Percentiles rank a stretch among this genome's conserved stretches.
These are phyloP conservation scores for Gossypium sturtianum DNA, from an alignment of 345 rosid genomes.

Conservation along the genomic window DNA sequence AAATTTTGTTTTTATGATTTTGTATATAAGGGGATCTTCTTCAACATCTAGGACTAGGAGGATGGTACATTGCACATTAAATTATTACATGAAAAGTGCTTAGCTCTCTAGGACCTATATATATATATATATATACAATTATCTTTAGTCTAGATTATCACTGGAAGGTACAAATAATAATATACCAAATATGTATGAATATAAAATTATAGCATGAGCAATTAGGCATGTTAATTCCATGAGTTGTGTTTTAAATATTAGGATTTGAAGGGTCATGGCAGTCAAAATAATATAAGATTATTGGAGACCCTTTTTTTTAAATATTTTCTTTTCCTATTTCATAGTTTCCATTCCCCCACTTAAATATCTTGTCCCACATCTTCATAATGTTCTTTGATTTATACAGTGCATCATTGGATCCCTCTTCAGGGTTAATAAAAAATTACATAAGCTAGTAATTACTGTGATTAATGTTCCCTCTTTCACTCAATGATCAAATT, in stretches of 20 bases:
- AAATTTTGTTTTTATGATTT: neutral
- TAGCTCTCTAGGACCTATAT: neutral
- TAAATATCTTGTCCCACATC: conserved; percentile 30
- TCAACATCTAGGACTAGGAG: neutral
- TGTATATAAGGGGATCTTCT: neutral
- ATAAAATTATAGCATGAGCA: neutral
- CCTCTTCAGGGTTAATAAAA: conserved; percentile 17
- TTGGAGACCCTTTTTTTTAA: neutral
- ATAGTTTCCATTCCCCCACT: conserved; percentile 24
- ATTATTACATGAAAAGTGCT: neutral
- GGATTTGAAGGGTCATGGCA: neutral
- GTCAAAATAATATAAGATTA: neutral
- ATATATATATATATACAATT: neutral
- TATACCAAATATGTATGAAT: neutral
- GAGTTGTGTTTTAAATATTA: no score
- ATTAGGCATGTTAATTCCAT: neutral
- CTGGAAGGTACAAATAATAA: neutral
- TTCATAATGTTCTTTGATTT: conserved; percentile 18
- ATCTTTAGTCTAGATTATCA: neutral
- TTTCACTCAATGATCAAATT: neutral
- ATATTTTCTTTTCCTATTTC: neutral
- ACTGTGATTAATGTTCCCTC: neutral
- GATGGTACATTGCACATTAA: neutral
- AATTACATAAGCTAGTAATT: conserved; percentile 8
- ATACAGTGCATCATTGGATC: conserved; percentile 28